These are phyloP conservation scores for Clarireedia homoeocarpa DNA, from an alignment of 2,329 filamentous ascomycete species.

Conservation along the genomic window DNA sequence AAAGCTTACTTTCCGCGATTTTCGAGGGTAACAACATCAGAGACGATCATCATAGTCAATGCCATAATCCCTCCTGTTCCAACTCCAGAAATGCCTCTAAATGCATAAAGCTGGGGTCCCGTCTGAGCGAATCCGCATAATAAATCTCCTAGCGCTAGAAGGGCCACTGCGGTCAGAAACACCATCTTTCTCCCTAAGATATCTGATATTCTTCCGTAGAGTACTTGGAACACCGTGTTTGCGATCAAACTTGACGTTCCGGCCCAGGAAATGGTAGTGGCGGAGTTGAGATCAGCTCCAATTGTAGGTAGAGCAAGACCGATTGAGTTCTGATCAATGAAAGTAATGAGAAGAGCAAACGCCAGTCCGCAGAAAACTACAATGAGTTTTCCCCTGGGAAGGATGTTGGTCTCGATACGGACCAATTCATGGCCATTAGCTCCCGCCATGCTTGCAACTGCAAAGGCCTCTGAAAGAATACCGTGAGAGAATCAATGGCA, in stretches of 20 bases:
- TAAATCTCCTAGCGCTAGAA: conserved; percentile 49
- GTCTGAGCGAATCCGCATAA: conserved; percentile 50
- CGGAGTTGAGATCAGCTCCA: conserved; percentile 36
- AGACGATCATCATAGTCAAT: conserved; percentile 53
- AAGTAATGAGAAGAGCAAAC: conserved; percentile 45
- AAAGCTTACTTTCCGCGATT: conserved; percentile 45
- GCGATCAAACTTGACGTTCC: conserved; percentile 46
- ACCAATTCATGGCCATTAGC: conserved; percentile 19
- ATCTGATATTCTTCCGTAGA: conserved; percentile 56
- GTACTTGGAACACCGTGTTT: conserved; percentile 55
- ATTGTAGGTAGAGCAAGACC: conserved; percentile 43
- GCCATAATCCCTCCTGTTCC: conserved; percentile 53
- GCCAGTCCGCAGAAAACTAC: conserved; percentile 45
- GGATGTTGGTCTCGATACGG: conserved; percentile 46
- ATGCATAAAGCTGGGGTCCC: conserved; percentile 51
- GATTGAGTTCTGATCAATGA: conserved; percentile 32
- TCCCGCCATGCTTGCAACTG: conserved; percentile 13
- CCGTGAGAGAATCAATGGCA: not conserved
- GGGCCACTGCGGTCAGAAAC: conserved; percentile 42
- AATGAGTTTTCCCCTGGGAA: conserved; percentile 42
- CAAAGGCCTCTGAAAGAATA: not conserved
- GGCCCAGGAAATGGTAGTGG: conserved; percentile 47
- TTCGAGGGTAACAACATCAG: conserved; percentile 50
- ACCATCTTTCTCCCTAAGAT: conserved; percentile 53
- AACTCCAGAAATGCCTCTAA: conserved; percentile 52